A percentile compares a stretch with the other conserved stretches of the same genome.
Conservation (phyloP, 306 rosid species). For the Lupinus albus region DNA sequence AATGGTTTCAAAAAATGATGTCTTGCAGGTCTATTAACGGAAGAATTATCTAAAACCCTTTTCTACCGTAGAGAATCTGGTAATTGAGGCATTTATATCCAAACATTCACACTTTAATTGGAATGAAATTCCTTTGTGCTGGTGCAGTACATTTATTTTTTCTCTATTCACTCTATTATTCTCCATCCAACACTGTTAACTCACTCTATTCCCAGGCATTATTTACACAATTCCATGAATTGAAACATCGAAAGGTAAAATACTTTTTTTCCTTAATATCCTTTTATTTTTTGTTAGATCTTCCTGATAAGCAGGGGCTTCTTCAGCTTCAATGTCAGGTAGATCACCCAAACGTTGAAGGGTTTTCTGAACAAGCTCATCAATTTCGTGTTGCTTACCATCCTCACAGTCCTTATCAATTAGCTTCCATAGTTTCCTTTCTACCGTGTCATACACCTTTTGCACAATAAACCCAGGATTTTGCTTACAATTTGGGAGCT, state of each 20-base stretch:
- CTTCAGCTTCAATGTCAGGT: constrained; percentile 75
- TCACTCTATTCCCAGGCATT: constrained; percentile 67
- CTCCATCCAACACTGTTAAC: too few species aligned
- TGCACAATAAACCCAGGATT: constrained; percentile 95
- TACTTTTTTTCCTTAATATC: constrained; percentile 61
- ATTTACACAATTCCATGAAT: constrained; percentile 63
- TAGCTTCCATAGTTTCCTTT: constrained; percentile 87
- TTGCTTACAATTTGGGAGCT: constrained; percentile 79
- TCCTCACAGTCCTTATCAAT: constrained; percentile 94
- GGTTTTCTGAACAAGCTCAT: constrained; percentile 88
- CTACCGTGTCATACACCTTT: constrained; percentile 88
- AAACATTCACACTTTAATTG: too few species aligned
- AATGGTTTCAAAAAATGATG: too few species aligned
- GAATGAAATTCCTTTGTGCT: too few species aligned
- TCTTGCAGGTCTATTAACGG: too few species aligned
- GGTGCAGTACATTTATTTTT: too few species aligned
- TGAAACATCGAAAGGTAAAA: constrained; percentile 78
- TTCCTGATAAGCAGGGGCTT: constrained; percentile 61
- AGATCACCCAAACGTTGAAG: constrained; percentile 71
- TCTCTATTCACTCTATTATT: too few species aligned
- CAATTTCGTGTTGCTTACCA: constrained; percentile 80
- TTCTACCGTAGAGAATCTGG: too few species aligned
- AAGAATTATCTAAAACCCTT: too few species aligned
- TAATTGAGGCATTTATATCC: too few species aligned
- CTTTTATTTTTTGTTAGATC: constrained; percentile 69